These are phyloP conservation scores for Pseudocercospora musae DNA, from an alignment of 2,329 filamentous ascomycete genomes.

Conservation along the genomic window DNA sequence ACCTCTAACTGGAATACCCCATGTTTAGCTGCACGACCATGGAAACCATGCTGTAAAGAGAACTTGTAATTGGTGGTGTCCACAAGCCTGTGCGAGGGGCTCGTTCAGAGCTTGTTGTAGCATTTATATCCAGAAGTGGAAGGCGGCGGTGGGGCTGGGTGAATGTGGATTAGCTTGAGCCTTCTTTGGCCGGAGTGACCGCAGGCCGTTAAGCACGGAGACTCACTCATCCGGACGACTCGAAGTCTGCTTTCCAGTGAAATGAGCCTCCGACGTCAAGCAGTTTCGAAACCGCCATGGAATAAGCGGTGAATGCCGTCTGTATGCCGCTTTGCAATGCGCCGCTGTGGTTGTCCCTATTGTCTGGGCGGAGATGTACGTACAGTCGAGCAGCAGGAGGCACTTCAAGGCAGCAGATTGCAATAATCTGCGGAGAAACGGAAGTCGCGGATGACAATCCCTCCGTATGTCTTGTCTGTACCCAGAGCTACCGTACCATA, in stretches of 20 bases:
- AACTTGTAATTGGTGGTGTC: neutral
- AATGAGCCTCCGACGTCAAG: constrained; percentile 2
- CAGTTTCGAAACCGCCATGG: neutral
- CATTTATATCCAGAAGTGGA: neutral
- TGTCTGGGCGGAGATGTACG: neutral
- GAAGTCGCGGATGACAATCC: neutral
- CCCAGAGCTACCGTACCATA: neutral
- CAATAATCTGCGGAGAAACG: neutral
- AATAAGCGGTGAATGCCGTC: neutral
- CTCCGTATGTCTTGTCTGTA: neutral
- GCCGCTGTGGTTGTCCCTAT: neutral
- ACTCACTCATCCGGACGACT: neutral
- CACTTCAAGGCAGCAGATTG: neutral
- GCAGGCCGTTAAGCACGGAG: neutral
- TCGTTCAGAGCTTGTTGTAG: neutral
- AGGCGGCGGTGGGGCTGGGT: neutral
- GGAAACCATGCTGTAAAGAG: neutral
- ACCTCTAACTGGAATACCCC: neutral
- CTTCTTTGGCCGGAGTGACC: neutral
- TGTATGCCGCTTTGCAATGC: neutral
- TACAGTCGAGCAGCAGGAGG: neutral
- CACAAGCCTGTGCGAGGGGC: neutral
- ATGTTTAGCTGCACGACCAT: neutral
- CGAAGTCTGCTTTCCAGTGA: neutral
- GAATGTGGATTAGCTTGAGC: constrained; percentile 1